Base-by-base conservation (phyloP, 805 yeast species). In the Pichia insulana region DNA sequence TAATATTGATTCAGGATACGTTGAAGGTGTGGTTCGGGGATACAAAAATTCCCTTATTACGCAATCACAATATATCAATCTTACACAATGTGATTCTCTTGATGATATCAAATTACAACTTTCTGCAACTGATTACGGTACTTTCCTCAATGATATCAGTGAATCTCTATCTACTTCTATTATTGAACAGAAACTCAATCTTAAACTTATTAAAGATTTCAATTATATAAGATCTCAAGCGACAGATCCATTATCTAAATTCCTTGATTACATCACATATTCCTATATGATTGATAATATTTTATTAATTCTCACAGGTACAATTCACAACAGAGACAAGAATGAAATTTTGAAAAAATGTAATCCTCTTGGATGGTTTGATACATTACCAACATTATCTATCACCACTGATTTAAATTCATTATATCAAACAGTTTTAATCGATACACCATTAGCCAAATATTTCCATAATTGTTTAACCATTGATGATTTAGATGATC, bases 241-340 rank as follows among this genome's bases (percentile, higher is more conserved):
- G 4, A 80, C 82, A 30, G 88, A 87, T 46, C 83, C 81, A 28
- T 68, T 90, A 56, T 69, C 86, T 34, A 76, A 79, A 61, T 88
- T 90, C 58, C 73, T 92, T 78, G 96, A 94, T 61, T 94, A 69
- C 61, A 87, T 94, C 59, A 82, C 94, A 36, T 92, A 89, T 59
- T 94, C 97, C 10, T 92, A 94, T 66, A 92, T 92, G 99, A 94
- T 92, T 57, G 98, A 92, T 67, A 92, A 92, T 62, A 96, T 92
- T 32, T 85, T 92, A 19, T 71, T 92, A 57, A 83, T 92, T 83
- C 90, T 92, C 57, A 89, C 97, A 1, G 99, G 99, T 18, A 88
- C 98, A 0, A 76, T 92, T 47, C 98, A 92, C 60, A 95, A 89
- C 57, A 76, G 97, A 56, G 96, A 94, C 63, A 79, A 85, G 57